A percentile compares a stretch with the other conserved stretches of the same genome.
Conservation (phyloP, 306 rosid genomes). For the Prosopis cineraria region DNA sequence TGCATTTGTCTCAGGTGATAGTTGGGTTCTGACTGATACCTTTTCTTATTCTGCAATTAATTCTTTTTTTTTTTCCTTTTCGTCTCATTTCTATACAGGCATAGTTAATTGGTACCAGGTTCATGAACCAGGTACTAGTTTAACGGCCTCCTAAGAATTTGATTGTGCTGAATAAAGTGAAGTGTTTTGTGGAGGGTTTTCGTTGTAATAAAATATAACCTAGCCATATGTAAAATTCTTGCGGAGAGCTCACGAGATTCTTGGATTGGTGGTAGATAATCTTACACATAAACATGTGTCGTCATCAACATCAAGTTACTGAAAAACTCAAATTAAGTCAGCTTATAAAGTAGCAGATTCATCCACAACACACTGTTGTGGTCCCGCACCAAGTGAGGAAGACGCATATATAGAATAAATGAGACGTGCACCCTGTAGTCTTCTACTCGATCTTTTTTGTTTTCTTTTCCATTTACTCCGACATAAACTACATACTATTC, state of each 20-base stretch:
- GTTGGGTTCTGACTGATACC: background rate
- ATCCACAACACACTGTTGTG: background rate
- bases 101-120: background rate
- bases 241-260: background rate
- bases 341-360: slow-evolving; percentile 4
- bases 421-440: too few relatives aligned
- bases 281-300: background rate
- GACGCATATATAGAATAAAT: too few relatives aligned
- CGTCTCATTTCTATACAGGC: background rate
- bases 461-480: background rate
- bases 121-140: background rate
- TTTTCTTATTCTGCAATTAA: background rate
- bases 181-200: background rate
- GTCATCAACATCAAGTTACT: background rate
- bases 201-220: background rate
- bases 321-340: background rate
- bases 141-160: background rate
- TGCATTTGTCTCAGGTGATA: background rate
- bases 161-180: background rate
- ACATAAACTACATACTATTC: background rate
- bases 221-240: slow-evolving; percentile 6
- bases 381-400: background rate
- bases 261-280: background rate
- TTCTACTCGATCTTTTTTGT: background rate
- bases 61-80: background rate